phyloP scores from a whole-genome alignment of 805 yeast species.

The Candida maris region DNA sequence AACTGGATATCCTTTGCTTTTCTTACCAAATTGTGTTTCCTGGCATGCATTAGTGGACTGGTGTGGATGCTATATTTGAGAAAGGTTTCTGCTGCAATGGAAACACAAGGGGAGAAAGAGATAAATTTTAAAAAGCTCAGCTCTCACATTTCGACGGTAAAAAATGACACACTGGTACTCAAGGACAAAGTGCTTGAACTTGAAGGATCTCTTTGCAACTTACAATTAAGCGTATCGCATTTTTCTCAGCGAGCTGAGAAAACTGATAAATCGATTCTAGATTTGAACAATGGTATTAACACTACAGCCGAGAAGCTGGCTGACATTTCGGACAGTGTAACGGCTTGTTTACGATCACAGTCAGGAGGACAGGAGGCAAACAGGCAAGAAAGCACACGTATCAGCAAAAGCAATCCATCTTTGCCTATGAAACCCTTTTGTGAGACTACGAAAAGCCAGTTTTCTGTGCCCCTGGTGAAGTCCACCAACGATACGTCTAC shows the following conservation, averaged over 20 bases:
- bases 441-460: not conserved
- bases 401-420: not conserved
- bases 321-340: conserved; percentile 6
- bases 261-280: conserved; percentile 5
- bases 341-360: conserved; percentile 3
- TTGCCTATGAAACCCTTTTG: not conserved
- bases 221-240: conserved; percentile 14
- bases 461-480: not conserved
- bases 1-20: not conserved
- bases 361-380: conserved; percentile 3
- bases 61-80: not conserved
- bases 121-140: too few species aligned
- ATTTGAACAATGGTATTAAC: conserved; percentile 3
- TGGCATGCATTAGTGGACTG: not conserved
- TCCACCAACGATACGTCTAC: not conserved
- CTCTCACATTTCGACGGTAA: not conserved
- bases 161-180: conserved; percentile 11
- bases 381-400: not conserved
- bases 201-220: conserved; percentile 15
- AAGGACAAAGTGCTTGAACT: conserved; percentile 16
- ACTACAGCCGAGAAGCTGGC: conserved; percentile 4
- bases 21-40: not conserved
- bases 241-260: conserved; percentile 7
- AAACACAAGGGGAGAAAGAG: too few species aligned
- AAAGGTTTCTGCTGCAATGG: not conserved